Conservation (phyloP, 768 basidiomycete genomes). For the Russula sp. region DNA sequence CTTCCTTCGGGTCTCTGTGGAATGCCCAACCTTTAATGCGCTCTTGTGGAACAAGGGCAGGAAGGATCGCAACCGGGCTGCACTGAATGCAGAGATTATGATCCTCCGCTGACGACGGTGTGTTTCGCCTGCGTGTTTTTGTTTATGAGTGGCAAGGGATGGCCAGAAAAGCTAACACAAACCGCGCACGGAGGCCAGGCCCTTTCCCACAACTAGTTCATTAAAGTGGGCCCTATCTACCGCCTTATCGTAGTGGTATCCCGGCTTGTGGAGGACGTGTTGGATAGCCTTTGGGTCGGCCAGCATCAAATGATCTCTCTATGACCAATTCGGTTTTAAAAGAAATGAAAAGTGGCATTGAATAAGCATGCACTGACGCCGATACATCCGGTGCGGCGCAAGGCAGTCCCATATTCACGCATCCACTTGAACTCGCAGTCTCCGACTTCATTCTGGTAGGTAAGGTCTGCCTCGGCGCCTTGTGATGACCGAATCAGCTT, state of each 20-base stretch:
- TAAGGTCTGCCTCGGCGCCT: slow-evolving; percentile 26
- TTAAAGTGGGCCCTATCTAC: neutral
- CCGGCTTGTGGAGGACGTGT: slow-evolving; percentile 27
- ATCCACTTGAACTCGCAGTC: slow-evolving; percentile 25
- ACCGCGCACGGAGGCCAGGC: slow-evolving; percentile 23
- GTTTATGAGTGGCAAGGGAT: no score
- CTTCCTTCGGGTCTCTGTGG: neutral
- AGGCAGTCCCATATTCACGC: slow-evolving; percentile 25
- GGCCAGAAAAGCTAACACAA: neutral
- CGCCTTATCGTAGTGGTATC: neutral
- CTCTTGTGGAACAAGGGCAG: slow-evolving; percentile 24
- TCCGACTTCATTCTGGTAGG: slow-evolving; percentile 26
- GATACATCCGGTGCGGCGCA: slow-evolving; percentile 18
- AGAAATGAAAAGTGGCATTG: no score
- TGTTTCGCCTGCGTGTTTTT: slow-evolving; percentile 10
- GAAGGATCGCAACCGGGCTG: slow-evolving; percentile 25
- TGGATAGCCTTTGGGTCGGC: slow-evolving; percentile 24
- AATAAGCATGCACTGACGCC: slow-evolving; percentile 19
- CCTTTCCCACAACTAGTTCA: slow-evolving; percentile 19
- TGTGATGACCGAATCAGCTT: no score
- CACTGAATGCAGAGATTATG: slow-evolving; percentile 27
- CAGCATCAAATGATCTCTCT: neutral
- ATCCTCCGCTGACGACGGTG: slow-evolving; percentile 26
- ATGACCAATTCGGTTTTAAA: no score
- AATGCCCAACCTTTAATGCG: slow-evolving; percentile 1